Conservation (phyloP, 768 basidiomycete species). For the Coprinopsis marcescibilis region DNA sequence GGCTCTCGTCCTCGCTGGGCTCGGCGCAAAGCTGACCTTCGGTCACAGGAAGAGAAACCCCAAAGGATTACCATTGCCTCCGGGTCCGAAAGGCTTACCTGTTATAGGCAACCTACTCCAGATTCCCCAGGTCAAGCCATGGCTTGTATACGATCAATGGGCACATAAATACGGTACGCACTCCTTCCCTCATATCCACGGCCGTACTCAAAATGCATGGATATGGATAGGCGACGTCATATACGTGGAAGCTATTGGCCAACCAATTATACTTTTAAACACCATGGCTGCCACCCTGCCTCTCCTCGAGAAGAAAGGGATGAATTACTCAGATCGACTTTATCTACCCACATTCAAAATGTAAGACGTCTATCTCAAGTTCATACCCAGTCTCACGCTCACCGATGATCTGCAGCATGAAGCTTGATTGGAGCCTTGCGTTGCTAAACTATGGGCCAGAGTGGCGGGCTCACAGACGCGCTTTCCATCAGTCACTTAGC, state of each 20-base stretch:
- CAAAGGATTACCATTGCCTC: conserved; percentile 5
- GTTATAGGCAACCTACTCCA: conserved; percentile 4
- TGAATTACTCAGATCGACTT: conserved; percentile 24
- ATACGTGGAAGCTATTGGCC: conserved; percentile 23
- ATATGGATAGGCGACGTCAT: conserved; percentile 15
- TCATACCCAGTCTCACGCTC: background rate
- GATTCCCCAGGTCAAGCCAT: conserved; percentile 1
- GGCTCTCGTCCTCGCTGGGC: no score
- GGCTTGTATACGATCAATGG: conserved; percentile 9
- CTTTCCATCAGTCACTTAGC: conserved; percentile 19
- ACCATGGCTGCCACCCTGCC: conserved; percentile 19
- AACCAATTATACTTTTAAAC: conserved; percentile 22
- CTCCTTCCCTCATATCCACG: no score
- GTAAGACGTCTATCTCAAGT: no score
- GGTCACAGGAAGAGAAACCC: no score
- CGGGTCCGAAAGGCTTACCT: conserved; percentile 5
- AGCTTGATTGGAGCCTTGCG: conserved; percentile 21
- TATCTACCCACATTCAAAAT: conserved; percentile 16
- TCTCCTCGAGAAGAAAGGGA: conserved; percentile 22
- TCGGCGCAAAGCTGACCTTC: no score
- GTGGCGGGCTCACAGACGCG: conserved; percentile 23
- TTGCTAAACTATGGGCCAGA: conserved; percentile 21
- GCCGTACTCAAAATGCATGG: background rate
- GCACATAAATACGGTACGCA: background rate
- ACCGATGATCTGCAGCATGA: conserved; percentile 5